These are phyloP conservation scores for Tricholoma flavovirens DNA, from an alignment of 768 basidiomycete species.

Conservation along the genomic window DNA sequence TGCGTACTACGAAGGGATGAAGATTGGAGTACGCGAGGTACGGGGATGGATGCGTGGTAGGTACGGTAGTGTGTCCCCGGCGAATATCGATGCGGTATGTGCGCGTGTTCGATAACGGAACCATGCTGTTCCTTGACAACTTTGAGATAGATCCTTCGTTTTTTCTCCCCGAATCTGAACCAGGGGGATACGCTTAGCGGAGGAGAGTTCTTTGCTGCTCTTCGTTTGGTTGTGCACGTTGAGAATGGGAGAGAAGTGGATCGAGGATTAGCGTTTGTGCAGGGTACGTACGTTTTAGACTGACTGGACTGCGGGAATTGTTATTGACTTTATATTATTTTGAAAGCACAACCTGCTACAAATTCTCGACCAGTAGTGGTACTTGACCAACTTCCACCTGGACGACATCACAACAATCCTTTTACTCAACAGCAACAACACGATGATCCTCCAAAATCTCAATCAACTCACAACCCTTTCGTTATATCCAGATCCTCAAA, in stretches of 20 bases:
- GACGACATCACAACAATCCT: constrained; percentile 10
- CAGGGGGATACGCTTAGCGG: constrained; percentile 51
- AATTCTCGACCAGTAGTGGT: too few species aligned
- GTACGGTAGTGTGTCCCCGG: constrained; percentile 47
- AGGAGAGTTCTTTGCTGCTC: constrained; percentile 72
- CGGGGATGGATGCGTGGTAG: constrained; percentile 73
- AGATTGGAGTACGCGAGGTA: constrained; percentile 58
- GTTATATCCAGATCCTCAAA: constrained; percentile 21
- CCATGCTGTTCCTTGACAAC: neutral
- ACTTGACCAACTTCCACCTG: constrained; percentile 6
- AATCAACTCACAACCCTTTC: constrained; percentile 32
- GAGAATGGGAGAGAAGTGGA: constrained; percentile 59
- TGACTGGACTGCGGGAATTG: too few species aligned
- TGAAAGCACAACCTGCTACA: constrained; percentile 15
- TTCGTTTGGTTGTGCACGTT: constrained; percentile 61
- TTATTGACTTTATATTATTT: too few species aligned
- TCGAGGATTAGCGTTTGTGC: constrained; percentile 63
- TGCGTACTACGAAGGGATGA: constrained; percentile 46
- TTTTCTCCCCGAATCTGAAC: constrained; percentile 54
- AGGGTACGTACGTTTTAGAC: too few species aligned
- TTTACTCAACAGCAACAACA: constrained; percentile 9
- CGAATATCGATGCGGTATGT: constrained; percentile 53
- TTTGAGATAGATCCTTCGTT: constrained; percentile 49
- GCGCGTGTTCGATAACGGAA: neutral
- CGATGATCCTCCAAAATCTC: constrained; percentile 1